Base-by-base conservation (phyloP, 2,329 filamentous ascomycete genomes). In the Aspergillus caelatus region DNA sequence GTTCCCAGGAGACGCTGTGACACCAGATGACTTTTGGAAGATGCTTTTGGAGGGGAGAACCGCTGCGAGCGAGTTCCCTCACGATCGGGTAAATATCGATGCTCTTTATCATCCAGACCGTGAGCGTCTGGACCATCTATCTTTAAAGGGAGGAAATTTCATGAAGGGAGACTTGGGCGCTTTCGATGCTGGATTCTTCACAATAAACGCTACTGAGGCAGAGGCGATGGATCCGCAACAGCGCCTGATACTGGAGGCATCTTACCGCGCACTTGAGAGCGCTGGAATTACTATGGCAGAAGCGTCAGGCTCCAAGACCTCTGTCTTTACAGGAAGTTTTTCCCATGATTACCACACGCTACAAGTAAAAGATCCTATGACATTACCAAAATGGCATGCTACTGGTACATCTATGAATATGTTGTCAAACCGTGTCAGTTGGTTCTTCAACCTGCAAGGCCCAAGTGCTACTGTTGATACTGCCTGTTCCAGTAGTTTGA, bases 101-200 rank as follows among this genome's bases (percentile, higher is more conserved):
- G 63, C 64, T 10, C 68, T 67, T 45, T 67, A 73, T 54, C 63
- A 72, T 58, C 62, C 65, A 3, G 63, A 74, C 50, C 55, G 57
- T 19, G 63, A 58, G 28, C 67, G 66, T 16, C 58, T 65, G 1
- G 65, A 67, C 36, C 62, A 21, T 28, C 12, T 68, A 16, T 64
- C 62, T 5, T 11, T 50, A 12, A 48, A 46, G 3, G 68, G 68
- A 1, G 70, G 65, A 0, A 65, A 73, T 34, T 72, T 71, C 39
- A 28, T 72, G 21, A 61, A 58, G 34, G 70, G 73, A 23, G 74
- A 77, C 58, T 41, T 68, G 5, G 57, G 62, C 2, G 26, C 45
- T 2, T 78, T 78, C 46, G 77, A 79, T 62, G 69, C 71, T 1
- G 58, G 64, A 0, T 78, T 79, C 58, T 79, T 75, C 62, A 62